Percentiles rank a stretch among this genome's conserved stretches.
phyloP scores from a whole-genome alignment of 78 protist species.

The Dictyostelium discoideum region dicty_2.7 NC_007088.5:985501-986000 shows the following conservation, averaged over 20 bases:
- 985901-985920: slow-evolving; percentile 9
- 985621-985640: too few species aligned
- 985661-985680: background rate
- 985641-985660: too few species aligned
- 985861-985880: background rate
- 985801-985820: background rate
- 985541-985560: too few species aligned
- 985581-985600: too few species aligned
- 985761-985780: background rate
- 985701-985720: too few species aligned
- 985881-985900: slow-evolving; percentile 17
- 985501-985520: background rate
- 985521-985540: too few species aligned
- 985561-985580: too few species aligned
- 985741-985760: background rate
- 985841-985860: slow-evolving; percentile 5
- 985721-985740: too few species aligned
- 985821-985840: background rate
- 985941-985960: background rate
- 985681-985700: background rate
- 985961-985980: background rate
- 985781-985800: too few species aligned
- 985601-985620: too few species aligned
- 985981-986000: background rate
- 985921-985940: background rate